Base-by-base conservation (phyloP, 257 asterid species). In the Mitragyna speciosa region DNA sequence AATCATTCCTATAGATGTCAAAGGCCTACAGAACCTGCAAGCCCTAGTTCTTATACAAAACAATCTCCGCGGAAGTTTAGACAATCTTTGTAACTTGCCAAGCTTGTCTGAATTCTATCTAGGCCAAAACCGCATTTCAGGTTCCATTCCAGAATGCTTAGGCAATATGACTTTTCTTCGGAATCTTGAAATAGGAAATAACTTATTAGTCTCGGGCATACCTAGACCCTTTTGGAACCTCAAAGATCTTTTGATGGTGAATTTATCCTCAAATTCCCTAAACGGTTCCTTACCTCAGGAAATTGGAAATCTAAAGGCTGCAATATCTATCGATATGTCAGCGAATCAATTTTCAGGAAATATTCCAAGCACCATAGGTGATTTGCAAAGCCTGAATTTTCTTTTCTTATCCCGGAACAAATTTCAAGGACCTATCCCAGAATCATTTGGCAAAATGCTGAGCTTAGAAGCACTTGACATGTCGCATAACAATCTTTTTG, bases 141-240 rank as follows among this genome's bases (percentile, higher is more conserved):
- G 80, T 36, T 28, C 74, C 5, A 36, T 83, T 28, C 82, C 74
- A n/a, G 33, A 45, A 2, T 83, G 80, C 30, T 56, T 83, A 36
- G 78, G 78, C 20, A 78, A 69, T 3, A 26, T 78, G 48, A 22
- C 74, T 6, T 73, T 52, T 52, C 47, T 78, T 3, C 59, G 79
- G 58, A 24, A 22, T 31, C 70, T 80, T 24, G 45, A 66, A 19
- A 43, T 80, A 7, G 36, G 17, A 19, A 6, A 19, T 58, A 80
- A 80, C n/a, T 26, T 61, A 65, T 54, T 80, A 19, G 39, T 9
- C 33, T 75, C 83, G 2, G 52, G 11, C 19, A 47, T 81, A 30
- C 84, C 78, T 20, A 45, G 31, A 20, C 66, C 19, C 56, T 63
- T 82, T 15, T 70, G 75, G 82, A 77, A 69, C 33, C 75, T 76